phyloP scores from a whole-genome alignment of 805 yeast genomes.

The Hanseniaspora mollemarum region DNA sequence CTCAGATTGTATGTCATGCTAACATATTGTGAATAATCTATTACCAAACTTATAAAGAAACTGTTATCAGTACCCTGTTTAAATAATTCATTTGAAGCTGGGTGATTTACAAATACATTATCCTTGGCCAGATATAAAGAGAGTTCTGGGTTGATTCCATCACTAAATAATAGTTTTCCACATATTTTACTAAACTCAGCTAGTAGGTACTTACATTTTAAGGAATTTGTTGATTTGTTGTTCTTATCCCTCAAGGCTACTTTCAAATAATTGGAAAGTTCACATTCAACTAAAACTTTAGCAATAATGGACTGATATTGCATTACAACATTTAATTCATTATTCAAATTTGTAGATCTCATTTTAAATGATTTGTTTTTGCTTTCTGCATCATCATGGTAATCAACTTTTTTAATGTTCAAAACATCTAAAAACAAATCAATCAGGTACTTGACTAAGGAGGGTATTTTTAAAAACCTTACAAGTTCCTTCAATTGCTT shows the following conservation, averaged over 20 bases:
- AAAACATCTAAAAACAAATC: conserved; percentile 63
- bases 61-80: neutral
- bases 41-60: neutral
- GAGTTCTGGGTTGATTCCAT: neutral
- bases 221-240: neutral
- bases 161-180: neutral
- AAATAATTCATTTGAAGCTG: too few species aligned
- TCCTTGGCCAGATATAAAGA: neutral
- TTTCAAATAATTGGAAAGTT: conserved; percentile 40
- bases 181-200: conserved; percentile 40
- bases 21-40: conserved; percentile 11
- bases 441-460: conserved; percentile 49
- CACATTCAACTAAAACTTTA: conserved; percentile 44
- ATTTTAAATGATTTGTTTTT: conserved; percentile 16
- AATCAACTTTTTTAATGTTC: conserved; percentile 46
- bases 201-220: conserved; percentile 51
- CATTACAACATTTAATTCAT: conserved; percentile 37
- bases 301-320: conserved; percentile 60
- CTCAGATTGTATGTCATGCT: conserved; percentile 24
- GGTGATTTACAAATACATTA: too few species aligned
- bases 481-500: conserved; percentile 47
- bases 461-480: conserved; percentile 49
- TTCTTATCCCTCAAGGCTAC: conserved; percentile 30
- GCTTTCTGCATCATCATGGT: conserved; percentile 23
- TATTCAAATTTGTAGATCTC: conserved; percentile 30